Conservation (phyloP, 208 protist species). For the Acanthamoeba culbertsoni region DNA sequence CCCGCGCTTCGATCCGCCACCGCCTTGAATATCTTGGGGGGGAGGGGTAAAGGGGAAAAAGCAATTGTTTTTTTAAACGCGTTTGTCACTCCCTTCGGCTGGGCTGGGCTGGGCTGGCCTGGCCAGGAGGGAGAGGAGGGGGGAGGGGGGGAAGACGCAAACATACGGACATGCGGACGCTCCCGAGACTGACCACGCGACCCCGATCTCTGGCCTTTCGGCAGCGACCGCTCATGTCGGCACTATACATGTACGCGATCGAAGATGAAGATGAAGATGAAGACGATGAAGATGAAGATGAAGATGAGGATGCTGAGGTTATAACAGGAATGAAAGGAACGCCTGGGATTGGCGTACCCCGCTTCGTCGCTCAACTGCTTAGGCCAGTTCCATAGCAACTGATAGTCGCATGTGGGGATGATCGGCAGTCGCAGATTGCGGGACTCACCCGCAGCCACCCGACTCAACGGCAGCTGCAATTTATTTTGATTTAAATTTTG, state of each 20-base stretch:
- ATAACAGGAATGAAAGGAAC: too few relatives aligned
- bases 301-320: too few relatives aligned
- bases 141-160: neutral
- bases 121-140: neutral
- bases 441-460: neutral
- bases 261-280: too few relatives aligned
- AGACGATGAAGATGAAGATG: too few relatives aligned
- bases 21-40: too few relatives aligned
- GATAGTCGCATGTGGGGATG: neutral
- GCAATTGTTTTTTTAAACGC: too few relatives aligned
- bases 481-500: too few relatives aligned
- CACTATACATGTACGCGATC: too few relatives aligned
- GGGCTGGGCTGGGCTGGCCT: too few relatives aligned
- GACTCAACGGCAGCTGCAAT: neutral
- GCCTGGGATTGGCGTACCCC: neutral
- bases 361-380: neutral
- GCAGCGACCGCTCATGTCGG: neutral
- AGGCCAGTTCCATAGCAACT: neutral
- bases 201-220: neutral
- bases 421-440: neutral
- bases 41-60: too few relatives aligned
- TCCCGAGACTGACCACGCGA: neutral
- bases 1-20: neutral
- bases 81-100: too few relatives aligned
- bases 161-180: neutral